Percentiles rank a stretch among this genome's conserved stretches.
These are phyloP conservation scores for Calonectria crousiana DNA, from an alignment of 2,329 filamentous ascomycete genomes.

Conservation along the genomic window DNA sequence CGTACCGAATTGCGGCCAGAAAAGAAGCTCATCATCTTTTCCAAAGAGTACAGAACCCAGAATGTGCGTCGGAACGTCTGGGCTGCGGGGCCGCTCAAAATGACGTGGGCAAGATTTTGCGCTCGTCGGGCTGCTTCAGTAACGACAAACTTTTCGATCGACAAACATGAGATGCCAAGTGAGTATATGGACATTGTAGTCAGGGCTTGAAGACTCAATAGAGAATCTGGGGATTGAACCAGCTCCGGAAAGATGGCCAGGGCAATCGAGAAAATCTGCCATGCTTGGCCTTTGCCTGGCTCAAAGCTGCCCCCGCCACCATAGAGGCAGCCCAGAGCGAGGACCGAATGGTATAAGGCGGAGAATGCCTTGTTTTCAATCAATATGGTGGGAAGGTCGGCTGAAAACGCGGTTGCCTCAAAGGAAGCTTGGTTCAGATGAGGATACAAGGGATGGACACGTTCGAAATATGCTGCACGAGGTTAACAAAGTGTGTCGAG, in stretches of 20 bases:
- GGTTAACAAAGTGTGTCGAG: neutral
- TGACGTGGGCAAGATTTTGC: slow-evolving; percentile 28
- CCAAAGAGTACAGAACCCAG: slow-evolving; percentile 35
- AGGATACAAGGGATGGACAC: slow-evolving; percentile 37
- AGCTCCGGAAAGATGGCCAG: slow-evolving; percentile 24
- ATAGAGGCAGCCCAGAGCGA: slow-evolving; percentile 35
- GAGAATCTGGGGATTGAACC: slow-evolving; percentile 13
- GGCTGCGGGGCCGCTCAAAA: slow-evolving; percentile 17
- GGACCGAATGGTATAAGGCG: slow-evolving; percentile 32
- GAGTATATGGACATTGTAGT: slow-evolving; percentile 29
- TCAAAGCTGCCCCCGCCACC: slow-evolving; percentile 36
- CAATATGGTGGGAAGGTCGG: slow-evolving; percentile 7
- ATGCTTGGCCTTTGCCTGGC: slow-evolving; percentile 36
- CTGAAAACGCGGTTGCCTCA: slow-evolving; percentile 15
- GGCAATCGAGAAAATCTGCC: slow-evolving; percentile 36
- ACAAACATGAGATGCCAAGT: slow-evolving; percentile 28
- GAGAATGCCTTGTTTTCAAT: slow-evolving; percentile 29
- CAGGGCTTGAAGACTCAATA: slow-evolving; percentile 35
- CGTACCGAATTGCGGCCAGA: slow-evolving; percentile 37
- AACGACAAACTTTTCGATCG: slow-evolving; percentile 34
- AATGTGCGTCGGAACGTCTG: slow-evolving; percentile 31
- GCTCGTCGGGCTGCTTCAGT: slow-evolving; percentile 32
- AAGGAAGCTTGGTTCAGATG: slow-evolving; percentile 28
- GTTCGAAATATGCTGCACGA: slow-evolving; percentile 34
- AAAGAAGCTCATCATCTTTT: slow-evolving; percentile 40